Conservation (phyloP, 2,329 filamentous ascomycete species). For the Pseudogymnoascus sp. region DNA sequence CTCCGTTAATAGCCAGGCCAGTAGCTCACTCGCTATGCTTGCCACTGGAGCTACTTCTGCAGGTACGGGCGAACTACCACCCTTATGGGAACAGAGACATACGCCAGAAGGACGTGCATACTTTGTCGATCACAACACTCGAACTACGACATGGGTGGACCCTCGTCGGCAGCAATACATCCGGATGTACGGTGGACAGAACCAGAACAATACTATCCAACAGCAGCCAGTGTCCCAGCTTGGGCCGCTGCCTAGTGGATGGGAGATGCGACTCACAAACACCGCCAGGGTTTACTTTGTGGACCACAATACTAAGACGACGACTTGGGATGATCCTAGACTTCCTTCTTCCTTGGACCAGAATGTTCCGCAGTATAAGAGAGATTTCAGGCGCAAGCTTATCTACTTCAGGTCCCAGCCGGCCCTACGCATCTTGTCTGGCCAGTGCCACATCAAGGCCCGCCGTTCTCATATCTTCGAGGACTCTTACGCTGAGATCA, state of each 20-base stretch:
- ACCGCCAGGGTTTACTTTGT: conserved; percentile 98
- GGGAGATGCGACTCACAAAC: conserved; percentile 99
- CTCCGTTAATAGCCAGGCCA: conserved; percentile 23
- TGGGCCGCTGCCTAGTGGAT: conserved; percentile 88
- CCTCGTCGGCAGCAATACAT: conserved; percentile 97
- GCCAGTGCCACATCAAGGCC: conserved; percentile 97
- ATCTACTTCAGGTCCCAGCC: conserved; percentile 99
- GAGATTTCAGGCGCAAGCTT: conserved; percentile 93
- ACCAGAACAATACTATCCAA: conserved; percentile 81
- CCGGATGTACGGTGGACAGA: conserved; percentile 87
- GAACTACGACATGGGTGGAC: conserved; percentile 97
- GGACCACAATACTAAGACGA: conserved; percentile 99
- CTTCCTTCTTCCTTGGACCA: conserved; percentile 93
- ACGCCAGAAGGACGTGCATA: conserved; percentile 93
- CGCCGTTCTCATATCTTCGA: conserved; percentile 95
- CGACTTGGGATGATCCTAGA: conserved; percentile 95
- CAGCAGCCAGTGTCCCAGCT: conserved; percentile 96
- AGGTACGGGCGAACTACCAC: conserved; percentile 86
- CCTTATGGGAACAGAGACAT: conserved; percentile 92
- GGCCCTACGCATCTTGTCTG: conserved; percentile 86
- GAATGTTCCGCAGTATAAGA: conserved; percentile 98
- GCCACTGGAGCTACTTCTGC: conserved; percentile 91
- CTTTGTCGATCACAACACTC: conserved; percentile 97
- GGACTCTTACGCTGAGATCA: conserved; percentile 97
- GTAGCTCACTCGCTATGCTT: conserved; percentile 71